Evolutionary conservation across 2,329 filamentous ascomycete species (phyloP), one percentile per base, ranked within the genome.

Genomic region (Cordyceps tenuipes): DNA sequence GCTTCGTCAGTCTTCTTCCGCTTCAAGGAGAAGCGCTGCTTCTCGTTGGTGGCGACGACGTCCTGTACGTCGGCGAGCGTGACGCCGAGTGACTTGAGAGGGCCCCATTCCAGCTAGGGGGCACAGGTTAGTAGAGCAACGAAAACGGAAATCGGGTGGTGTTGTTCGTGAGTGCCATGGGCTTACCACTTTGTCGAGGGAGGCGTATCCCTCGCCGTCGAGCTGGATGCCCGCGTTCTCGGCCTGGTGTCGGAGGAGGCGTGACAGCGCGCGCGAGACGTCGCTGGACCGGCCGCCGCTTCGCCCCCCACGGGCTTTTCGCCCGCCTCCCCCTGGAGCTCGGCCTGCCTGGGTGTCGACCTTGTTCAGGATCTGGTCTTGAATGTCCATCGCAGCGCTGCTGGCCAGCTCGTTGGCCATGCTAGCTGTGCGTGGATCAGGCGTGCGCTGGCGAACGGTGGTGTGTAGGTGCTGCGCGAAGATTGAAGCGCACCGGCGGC

Each of bases 11-110:
- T 68, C 59, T 59, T 68, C 59, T 59, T 55, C 5, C 62, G 67
- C 57, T 91, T 86, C 68, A 97, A 79, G 1, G 86, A 83, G 77
- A 95, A 99, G 44, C 94, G 89, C 73, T 97, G 89, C 76, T 99
- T 99, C 68, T 93, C 89, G 69, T 91, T 95, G 53, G 82, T 82
- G 15, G 77, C 73, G 13, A 97, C 91, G 17, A 87, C 81, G 10
- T 79, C 71, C 58, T 82, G 78, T 63, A 99, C 79, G 65, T 97
- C 93, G 2, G 79, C 75, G 61, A 96, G 82, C 0, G 87, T 89
- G n/a, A 88, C 82, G 63, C 89, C 80, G 10, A 96, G 79, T 4
- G 82, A 84, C 63, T 82, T 83, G 59, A 97, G 66, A 9, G 81
- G 80, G 0, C 75, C 76, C 77, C 79, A 85, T 62, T 75, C 71